These are phyloP conservation scores for Gaillardinia entomophila DNA, from an alignment of 805 yeast genomes.

Conservation along the genomic window DNA sequence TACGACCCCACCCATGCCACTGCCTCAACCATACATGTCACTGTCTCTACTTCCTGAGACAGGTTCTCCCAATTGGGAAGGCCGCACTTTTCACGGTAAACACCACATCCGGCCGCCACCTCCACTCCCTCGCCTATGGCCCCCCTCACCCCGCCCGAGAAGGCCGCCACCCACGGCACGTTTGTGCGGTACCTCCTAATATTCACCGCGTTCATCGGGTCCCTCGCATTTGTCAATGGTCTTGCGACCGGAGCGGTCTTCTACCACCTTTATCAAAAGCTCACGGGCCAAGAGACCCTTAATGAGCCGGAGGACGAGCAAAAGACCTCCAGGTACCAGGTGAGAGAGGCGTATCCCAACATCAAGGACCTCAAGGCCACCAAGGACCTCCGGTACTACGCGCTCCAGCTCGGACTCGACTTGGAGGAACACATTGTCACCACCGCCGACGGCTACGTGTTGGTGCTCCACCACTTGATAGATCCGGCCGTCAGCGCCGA, in stretches of 20 bases:
- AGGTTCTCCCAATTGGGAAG: too few species aligned
- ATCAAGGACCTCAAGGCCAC: conserved; percentile 25
- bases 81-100: too few species aligned
- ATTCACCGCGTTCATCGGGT: conserved; percentile 20
- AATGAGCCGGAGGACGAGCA: conserved; percentile 18
- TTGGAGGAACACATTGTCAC: conserved; percentile 53
- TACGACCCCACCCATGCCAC: too few species aligned
- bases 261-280: conserved; percentile 22
- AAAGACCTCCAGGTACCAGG: conserved; percentile 18
- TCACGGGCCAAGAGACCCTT: conserved; percentile 23
- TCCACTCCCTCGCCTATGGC: too few species aligned
- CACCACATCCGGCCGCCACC: too few species aligned
- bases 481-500: conserved; percentile 37
- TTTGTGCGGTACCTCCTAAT: conserved; percentile 14
- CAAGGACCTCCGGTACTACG: conserved; percentile 60
- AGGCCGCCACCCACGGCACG: conserved; percentile 14
- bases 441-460: conserved; percentile 75
- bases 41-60: too few species aligned
- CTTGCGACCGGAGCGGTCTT: conserved; percentile 22
- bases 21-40: too few species aligned
- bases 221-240: conserved; percentile 20
- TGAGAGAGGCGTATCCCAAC: conserved; percentile 31
- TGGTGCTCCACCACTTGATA: conserved; percentile 60
- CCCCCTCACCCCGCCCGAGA: conserved; percentile 16
- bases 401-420: conserved; percentile 52